These are phyloP conservation scores for Agastache rugosa DNA, from an alignment of 257 asterid species.

Conservation along the genomic window DNA sequence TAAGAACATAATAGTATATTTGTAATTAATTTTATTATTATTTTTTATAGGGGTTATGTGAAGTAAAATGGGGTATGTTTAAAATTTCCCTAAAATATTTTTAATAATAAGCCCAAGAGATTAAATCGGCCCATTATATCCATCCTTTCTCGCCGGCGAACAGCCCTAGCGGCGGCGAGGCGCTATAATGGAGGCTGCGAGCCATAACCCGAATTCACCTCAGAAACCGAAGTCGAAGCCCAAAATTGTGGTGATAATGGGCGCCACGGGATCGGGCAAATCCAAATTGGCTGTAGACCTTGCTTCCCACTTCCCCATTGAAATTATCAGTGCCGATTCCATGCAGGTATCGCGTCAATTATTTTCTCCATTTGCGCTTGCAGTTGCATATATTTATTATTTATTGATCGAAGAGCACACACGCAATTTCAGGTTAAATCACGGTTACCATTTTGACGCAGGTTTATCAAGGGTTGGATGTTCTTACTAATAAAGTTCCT, in stretches of 20 bases:
- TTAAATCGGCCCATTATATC: neutral
- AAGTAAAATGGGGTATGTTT: too few species aligned
- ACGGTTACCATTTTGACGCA: conserved; percentile 20
- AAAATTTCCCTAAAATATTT: too few species aligned
- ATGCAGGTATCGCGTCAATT: conserved; percentile 70
- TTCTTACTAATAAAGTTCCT: conserved; percentile 89
- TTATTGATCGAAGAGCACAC: neutral
- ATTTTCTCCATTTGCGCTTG: too few species aligned
- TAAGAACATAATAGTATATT: too few species aligned
- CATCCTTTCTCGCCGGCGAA: conserved; percentile 36
- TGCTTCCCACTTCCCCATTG: conserved; percentile 76
- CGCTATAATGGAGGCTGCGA: conserved; percentile 35
- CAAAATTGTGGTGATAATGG: conserved; percentile 79
- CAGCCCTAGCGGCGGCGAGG: conserved; percentile 31
- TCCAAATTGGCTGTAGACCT: conserved; percentile 89
- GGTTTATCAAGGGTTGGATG: conserved; percentile 87
- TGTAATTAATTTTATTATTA: too few species aligned
- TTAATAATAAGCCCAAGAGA: neutral
- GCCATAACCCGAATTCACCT: neutral
- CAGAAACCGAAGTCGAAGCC: conserved; percentile 45
- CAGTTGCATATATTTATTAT: neutral
- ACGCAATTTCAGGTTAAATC: conserved; percentile 4
- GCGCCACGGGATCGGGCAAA: conserved; percentile 85
- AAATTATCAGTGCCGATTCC: conserved; percentile 92
- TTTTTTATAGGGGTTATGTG: too few species aligned